Evolutionary conservation across 1,284 basidiomycete species (phyloP).

Genomic region (Ustilago tritici): DNA sequence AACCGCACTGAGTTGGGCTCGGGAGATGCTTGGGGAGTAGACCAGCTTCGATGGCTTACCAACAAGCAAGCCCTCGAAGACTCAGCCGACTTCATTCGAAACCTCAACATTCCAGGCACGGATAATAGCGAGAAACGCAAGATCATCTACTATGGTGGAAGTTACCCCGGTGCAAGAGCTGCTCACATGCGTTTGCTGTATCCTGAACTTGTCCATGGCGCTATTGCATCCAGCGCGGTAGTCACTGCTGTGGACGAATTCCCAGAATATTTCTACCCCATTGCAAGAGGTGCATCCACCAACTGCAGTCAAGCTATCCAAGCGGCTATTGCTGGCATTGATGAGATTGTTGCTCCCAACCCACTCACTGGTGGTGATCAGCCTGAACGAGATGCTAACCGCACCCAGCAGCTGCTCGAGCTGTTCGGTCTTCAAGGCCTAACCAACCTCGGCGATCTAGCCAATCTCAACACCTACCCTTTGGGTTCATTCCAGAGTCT

Average conservation of each 20-base stretch:
- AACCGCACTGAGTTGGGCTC: conserved; percentile 80
- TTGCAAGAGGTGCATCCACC: conserved; percentile 80
- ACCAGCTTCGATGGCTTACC: conserved; percentile 80
- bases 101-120: conserved; percentile 80
- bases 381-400: conserved; percentile 39
- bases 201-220: conserved; percentile 88
- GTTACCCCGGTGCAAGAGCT: conserved; percentile 89
- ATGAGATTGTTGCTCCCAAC: conserved; percentile 60
- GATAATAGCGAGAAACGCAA: conserved; percentile 73
- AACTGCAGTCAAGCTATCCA: conserved; percentile 80
- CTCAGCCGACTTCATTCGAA: conserved; percentile 87
- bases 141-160: conserved; percentile 92
- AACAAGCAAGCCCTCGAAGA: conserved; percentile 92
- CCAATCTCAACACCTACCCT: conserved; percentile 57
- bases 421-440: conserved; percentile 57
- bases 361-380: conserved; percentile 52
- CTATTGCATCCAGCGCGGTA: conserved; percentile 79
- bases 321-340: conserved; percentile 69
- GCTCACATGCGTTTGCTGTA: conserved; percentile 90
- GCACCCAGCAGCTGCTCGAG: conserved; percentile 39
- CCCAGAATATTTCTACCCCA: conserved; percentile 82
- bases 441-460: conserved; percentile 55
- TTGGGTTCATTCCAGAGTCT: conserved; percentile 62
- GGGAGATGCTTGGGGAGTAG: conserved; percentile 54
- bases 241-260: conserved; percentile 66